Percentiles rank a stretch among this genome's conserved stretches.
These are phyloP conservation scores for Aspergillus sp. DNA, from an alignment of 2,329 filamentous ascomycete genomes.

Conservation along the genomic window DNA sequence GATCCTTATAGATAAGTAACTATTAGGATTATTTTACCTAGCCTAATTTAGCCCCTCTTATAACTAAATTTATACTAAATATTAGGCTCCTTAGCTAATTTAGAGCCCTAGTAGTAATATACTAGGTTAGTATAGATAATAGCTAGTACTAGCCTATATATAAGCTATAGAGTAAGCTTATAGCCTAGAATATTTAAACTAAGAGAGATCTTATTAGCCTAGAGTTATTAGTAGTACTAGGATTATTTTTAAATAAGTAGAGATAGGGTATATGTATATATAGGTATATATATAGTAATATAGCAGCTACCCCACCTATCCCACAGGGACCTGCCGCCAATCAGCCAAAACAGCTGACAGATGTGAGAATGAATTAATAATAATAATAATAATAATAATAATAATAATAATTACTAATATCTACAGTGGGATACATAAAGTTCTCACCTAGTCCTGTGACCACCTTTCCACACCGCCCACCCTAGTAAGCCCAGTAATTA, in stretches of 20 bases:
- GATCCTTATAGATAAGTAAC: neutral
- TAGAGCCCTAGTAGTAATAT: neutral
- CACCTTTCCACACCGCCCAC: no score
- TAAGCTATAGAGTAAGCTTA: neutral
- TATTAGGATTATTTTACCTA: neutral
- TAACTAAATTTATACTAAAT: neutral
- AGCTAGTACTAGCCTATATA: neutral
- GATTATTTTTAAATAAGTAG: neutral
- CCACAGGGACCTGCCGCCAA: neutral
- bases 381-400: conserved; percentile 1
- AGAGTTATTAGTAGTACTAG: neutral
- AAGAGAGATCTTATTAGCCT: neutral
- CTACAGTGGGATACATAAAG: no score
- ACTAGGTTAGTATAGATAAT: neutral
- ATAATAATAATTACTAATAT: no score
- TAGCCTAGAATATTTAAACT: no score
- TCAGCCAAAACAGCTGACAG: neutral
- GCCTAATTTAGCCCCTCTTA: neutral
- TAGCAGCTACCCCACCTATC: neutral
- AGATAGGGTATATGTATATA: neutral
- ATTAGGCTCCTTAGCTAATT: neutral
- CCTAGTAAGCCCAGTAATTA: no score
- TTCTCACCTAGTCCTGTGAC: no score
- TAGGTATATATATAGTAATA: neutral
- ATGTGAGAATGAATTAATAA: neutral